Percentiles rank a stretch among this genome's conserved stretches.
phyloP scores from a whole-genome alignment of 305 asterid genomes.

The Fraxinus paxiana region DNA sequence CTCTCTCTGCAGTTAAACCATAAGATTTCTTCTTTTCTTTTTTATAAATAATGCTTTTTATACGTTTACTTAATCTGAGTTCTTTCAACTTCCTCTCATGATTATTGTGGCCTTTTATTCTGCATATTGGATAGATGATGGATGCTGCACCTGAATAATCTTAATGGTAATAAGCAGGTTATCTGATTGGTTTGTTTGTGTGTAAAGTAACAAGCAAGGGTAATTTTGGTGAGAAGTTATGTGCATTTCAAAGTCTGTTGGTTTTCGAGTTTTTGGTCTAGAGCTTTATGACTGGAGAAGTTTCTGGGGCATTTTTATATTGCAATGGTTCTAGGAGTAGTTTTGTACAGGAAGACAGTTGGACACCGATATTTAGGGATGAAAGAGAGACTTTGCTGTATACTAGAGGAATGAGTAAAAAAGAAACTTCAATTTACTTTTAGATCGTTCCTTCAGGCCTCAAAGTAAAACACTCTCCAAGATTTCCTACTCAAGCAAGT shows the following conservation, averaged over 20 bases:
- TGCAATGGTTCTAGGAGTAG: neutral
- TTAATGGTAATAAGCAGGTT: neutral
- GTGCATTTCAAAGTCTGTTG: neutral
- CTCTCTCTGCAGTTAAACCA: neutral
- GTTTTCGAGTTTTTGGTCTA: neutral
- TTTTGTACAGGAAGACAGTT: neutral
- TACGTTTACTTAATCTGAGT: neutral
- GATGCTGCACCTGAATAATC: neutral
- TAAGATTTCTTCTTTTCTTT: neutral
- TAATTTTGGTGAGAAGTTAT: neutral
- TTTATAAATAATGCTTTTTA: neutral
- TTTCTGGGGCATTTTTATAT: neutral
- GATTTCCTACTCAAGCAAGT: neutral
- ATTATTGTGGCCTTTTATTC: neutral
- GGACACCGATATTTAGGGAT: neutral
- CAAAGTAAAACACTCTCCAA: neutral
- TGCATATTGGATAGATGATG: neutral
- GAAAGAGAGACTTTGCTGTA: neutral
- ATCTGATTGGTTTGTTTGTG: neutral
- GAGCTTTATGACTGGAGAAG: neutral
- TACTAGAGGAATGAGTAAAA: neutral
- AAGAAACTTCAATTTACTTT: neutral
- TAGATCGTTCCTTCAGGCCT: neutral
- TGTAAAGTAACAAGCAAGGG: neutral
- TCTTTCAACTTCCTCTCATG: neutral